Conservation (phyloP, 441 rosid genomes). For the Populus hybrid region DNA sequence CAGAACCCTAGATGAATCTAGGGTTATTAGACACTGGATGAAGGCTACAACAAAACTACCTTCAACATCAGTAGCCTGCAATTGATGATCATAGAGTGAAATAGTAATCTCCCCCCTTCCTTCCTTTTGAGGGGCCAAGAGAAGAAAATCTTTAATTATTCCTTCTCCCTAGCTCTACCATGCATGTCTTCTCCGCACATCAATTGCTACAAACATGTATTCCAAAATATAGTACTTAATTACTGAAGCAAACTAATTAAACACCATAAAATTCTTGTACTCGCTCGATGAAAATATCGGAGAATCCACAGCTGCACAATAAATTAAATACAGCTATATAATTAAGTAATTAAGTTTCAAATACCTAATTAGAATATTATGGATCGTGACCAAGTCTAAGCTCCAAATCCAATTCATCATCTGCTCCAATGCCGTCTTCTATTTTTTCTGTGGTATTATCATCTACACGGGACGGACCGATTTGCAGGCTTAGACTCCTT, state of each 20-base stretch:
- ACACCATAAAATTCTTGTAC: neutral
- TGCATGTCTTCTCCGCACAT: conserved; percentile 3
- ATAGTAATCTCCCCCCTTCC: neutral
- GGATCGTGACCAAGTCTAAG: conserved; percentile 64
- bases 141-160: neutral
- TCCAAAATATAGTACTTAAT: neutral
- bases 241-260: conserved; percentile 7
- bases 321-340: neutral
- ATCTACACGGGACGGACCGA: conserved; percentile 28
- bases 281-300: neutral
- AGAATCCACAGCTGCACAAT: conserved; percentile 9
- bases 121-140: neutral
- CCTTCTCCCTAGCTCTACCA: neutral
- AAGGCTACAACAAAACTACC: neutral
- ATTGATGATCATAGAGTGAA: neutral
- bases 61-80: conserved; percentile 6
- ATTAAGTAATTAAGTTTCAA: neutral
- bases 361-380: neutral
- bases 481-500: conserved; percentile 45
- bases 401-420: conserved; percentile 66
- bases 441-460: conserved; percentile 19
- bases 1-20: conserved; percentile 12
- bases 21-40: conserved; percentile 1
- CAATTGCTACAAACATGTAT: conserved; percentile 6
- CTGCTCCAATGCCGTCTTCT: conserved; percentile 26